Evolutionary conservation across 768 basidiomycete genomes (phyloP).

Genomic region (Tubosaeta sp.): DNA sequence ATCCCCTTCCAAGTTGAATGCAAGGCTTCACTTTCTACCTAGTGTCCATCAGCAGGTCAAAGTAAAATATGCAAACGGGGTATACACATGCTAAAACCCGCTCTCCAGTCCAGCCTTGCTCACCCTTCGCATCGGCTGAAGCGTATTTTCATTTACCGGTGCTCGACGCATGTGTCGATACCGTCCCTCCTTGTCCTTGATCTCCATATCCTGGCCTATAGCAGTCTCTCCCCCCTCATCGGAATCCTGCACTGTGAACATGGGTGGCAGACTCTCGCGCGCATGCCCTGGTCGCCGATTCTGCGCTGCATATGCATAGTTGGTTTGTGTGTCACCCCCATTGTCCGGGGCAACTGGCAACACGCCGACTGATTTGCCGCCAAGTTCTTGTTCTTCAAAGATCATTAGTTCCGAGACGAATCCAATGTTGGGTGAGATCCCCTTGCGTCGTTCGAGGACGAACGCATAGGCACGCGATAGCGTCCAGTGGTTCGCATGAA

Average conservation of each 20-base stretch:
- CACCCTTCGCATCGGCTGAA: constrained; percentile 86
- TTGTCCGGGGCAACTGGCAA: constrained; percentile 12
- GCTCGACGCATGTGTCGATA: constrained; percentile 85
- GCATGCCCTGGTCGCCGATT: constrained; percentile 58
- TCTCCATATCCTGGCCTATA: constrained; percentile 81
- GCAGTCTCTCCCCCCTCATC: constrained; percentile 32
- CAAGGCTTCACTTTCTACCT: not conserved
- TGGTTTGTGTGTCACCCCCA: constrained; percentile 28
- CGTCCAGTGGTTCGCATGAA: constrained; percentile 97
- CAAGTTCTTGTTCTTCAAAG: constrained; percentile 90
- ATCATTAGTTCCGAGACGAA: constrained; percentile 97
- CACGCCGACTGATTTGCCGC: constrained; percentile 39
- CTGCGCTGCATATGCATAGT: constrained; percentile 42
- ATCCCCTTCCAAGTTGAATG: not conserved
- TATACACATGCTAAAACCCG: constrained; percentile 27
- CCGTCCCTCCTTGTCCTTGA: constrained; percentile 79
- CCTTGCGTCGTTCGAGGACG: constrained; percentile 87
- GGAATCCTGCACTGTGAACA: constrained; percentile 23
- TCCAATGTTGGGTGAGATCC: constrained; percentile 95
- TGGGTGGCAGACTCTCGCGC: constrained; percentile 60
- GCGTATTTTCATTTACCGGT: constrained; percentile 81
- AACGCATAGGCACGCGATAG: constrained; percentile 87
- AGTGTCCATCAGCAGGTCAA: constrained; percentile 1
- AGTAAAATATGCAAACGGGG: constrained; percentile 8
- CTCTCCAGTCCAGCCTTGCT: constrained; percentile 94